Conservation (phyloP, 495 filamentous ascomycete genomes). For the Staphylotrichum tortipilum region DNA sequence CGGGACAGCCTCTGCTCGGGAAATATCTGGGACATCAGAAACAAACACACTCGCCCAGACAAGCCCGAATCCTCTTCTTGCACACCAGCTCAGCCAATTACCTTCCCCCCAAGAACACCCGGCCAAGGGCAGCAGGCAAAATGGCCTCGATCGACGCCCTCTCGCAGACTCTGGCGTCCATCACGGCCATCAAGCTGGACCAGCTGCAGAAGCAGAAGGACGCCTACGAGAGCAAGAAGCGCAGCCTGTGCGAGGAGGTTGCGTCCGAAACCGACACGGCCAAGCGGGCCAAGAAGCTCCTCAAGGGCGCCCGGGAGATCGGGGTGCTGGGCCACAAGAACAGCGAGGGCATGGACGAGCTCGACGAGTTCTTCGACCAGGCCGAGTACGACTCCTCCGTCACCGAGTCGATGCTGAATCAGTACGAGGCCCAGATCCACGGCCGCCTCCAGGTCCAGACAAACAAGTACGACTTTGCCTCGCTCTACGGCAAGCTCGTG, state of each 20-base stretch:
- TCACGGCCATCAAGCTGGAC: slow-evolving; percentile 57
- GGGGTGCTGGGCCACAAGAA: slow-evolving; percentile 4
- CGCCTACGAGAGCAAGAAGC: slow-evolving; percentile 40
- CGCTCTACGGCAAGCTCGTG: slow-evolving; percentile 53
- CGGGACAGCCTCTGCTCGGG: not conserved
- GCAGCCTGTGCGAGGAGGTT: slow-evolving; percentile 21
- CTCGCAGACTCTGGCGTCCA: slow-evolving; percentile 55
- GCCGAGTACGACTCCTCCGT: slow-evolving; percentile 31
- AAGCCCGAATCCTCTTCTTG: not conserved
- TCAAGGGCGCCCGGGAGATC: slow-evolving; percentile 26
- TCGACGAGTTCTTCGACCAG: slow-evolving; percentile 26
- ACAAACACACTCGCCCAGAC: not conserved
- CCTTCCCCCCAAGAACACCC: no score
- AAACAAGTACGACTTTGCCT: slow-evolving; percentile 48
- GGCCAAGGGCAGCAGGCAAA: no score
- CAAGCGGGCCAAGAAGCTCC: slow-evolving; percentile 21
- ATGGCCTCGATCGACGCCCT: slow-evolving; percentile 32
- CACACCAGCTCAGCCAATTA: no score
- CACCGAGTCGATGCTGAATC: slow-evolving; percentile 22
- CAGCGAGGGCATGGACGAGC: slow-evolving; percentile 15
- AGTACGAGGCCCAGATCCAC: slow-evolving; percentile 35
- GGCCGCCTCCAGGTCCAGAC: slow-evolving; percentile 33
- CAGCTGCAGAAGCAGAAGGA: slow-evolving; percentile 51
- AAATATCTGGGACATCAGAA: not conserved
- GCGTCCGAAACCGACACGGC: slow-evolving; percentile 17